A percentile compares a stretch with the other conserved stretches of the same genome.
Conservation (phyloP, 768 basidiomycete species). For the Mycena olivaceomarginata region DNA sequence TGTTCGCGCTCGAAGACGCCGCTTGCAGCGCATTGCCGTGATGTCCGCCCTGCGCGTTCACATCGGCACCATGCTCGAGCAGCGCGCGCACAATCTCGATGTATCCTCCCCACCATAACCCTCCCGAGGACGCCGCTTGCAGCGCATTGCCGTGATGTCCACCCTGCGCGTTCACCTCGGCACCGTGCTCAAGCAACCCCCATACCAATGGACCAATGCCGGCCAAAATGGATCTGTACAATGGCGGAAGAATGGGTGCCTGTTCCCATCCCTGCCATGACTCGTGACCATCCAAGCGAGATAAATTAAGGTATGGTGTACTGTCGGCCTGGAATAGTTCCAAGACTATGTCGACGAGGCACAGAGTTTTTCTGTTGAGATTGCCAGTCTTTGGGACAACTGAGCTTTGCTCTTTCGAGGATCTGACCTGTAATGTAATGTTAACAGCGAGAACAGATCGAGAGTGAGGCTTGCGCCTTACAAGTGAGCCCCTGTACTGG, state of each 20-base stretch:
- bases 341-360: background rate
- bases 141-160: background rate
- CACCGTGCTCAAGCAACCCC: background rate
- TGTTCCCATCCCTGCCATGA: background rate
- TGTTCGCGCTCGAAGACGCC: background rate
- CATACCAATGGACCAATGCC: background rate
- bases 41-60: background rate
- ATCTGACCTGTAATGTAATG: background rate
- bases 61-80: background rate
- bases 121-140: background rate
- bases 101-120: background rate
- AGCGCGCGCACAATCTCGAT: background rate
- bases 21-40: background rate
- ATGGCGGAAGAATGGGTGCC: background rate
- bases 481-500: background rate
- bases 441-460: background rate
- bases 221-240: background rate
- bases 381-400: background rate
- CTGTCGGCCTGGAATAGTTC: constrained; percentile 2
- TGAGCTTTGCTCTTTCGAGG: background rate
- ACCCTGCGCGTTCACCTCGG: background rate
- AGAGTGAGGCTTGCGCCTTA: constrained; percentile 2
- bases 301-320: background rate
- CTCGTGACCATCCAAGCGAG: background rate
- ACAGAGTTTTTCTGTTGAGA: background rate